Percentiles rank a stretch among this genome's conserved stretches.
phyloP scores from a whole-genome alignment of 768 basidiomycete genomes.

The Lanmaoa pseudosensibilis region DNA sequence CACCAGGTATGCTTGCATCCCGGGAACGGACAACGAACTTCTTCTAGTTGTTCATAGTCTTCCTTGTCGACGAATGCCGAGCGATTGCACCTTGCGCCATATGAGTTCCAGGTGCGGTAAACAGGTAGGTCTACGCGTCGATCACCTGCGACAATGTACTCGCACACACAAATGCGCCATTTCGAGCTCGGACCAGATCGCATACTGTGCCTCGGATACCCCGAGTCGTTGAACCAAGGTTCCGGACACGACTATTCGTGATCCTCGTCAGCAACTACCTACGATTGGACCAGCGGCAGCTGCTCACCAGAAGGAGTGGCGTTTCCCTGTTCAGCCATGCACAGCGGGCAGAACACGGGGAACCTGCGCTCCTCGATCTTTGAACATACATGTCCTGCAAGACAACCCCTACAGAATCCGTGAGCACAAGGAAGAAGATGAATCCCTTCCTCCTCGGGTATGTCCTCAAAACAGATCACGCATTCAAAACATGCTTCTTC shows the following conservation, averaged over 20 bases:
- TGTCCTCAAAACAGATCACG: slow-evolving; percentile 53
- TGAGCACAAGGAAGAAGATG: slow-evolving; percentile 48
- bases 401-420: slow-evolving; percentile 53
- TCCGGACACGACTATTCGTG: slow-evolving; percentile 38
- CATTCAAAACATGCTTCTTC: slow-evolving; percentile 43
- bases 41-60: slow-evolving; percentile 42
- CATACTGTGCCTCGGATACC: slow-evolving; percentile 42
- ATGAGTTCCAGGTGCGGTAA: not conserved
- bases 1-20: slow-evolving; percentile 59
- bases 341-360: slow-evolving; percentile 62
- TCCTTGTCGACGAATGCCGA: slow-evolving; percentile 49
- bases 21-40: slow-evolving; percentile 50
- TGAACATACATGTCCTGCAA: slow-evolving; percentile 42
- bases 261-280: not conserved
- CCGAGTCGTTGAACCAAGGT: slow-evolving; percentile 40
- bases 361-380: slow-evolving; percentile 52
- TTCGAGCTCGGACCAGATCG: slow-evolving; percentile 46
- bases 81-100: slow-evolving; percentile 46
- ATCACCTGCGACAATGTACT: slow-evolving; percentile 51
- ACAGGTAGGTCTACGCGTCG: not conserved
- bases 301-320: slow-evolving; percentile 35
- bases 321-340: slow-evolving; percentile 38
- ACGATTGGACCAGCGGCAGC: not conserved
- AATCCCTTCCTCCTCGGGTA: slow-evolving; percentile 40
- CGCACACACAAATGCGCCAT: slow-evolving; percentile 41